Conservation (phyloP, 1,284 basidiomycete genomes). For the Schizophyllum amplum region DNA sequence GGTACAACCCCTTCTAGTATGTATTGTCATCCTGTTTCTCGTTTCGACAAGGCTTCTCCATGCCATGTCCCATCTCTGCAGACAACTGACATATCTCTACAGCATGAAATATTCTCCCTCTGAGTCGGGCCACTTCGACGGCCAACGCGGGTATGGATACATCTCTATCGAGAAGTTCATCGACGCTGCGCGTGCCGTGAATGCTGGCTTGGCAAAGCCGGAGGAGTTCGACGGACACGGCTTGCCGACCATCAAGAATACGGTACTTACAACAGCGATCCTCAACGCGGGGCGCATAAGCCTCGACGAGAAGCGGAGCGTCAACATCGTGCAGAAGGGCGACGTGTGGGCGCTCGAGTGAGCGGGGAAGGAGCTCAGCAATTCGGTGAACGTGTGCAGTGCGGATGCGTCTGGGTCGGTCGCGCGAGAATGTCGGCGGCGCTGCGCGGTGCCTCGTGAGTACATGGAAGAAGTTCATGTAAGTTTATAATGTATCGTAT, state of each 20-base stretch:
- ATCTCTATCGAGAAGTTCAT: slow-evolving; percentile 91
- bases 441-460: too few relatives aligned
- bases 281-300: slow-evolving; percentile 85
- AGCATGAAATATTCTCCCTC: slow-evolving; percentile 93
- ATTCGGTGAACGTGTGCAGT: too few relatives aligned
- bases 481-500: too few relatives aligned
- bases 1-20: slow-evolving; percentile 89
- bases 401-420: too few relatives aligned
- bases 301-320: slow-evolving; percentile 79
- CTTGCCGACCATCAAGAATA: slow-evolving; percentile 83
- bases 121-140: slow-evolving; percentile 86
- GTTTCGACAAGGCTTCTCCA: neutral
- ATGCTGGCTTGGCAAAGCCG: slow-evolving; percentile 57
- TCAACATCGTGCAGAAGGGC: slow-evolving; percentile 63
- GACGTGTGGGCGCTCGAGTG: slow-evolving; percentile 68
- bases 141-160: slow-evolving; percentile 87
- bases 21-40: slow-evolving; percentile 20
- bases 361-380: neutral
- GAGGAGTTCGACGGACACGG: slow-evolving; percentile 73
- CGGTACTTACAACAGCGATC: slow-evolving; percentile 87
- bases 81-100: slow-evolving; percentile 6
- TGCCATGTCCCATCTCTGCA: neutral
- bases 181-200: slow-evolving; percentile 71
- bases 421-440: too few relatives aligned
- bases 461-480: too few relatives aligned